A percentile compares a stretch with the other conserved stretches of the same genome.
Conservation (phyloP, 129 eudicot species). For the Ambrosia artemisiifolia region DNA sequence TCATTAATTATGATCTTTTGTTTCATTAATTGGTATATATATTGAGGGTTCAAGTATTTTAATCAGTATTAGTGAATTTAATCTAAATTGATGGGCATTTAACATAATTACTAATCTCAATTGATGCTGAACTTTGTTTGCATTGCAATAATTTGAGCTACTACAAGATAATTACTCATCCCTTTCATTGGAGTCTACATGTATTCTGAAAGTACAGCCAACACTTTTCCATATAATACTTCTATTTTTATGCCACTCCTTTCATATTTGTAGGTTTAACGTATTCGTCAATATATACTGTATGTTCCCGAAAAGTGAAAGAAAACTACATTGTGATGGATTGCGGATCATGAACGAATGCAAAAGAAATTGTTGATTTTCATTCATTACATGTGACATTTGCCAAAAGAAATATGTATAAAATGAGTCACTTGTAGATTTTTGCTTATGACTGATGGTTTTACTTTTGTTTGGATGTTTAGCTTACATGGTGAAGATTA, state of each 20-base stretch:
- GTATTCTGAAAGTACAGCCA: background rate
- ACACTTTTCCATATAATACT: background rate
- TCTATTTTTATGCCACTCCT: background rate
- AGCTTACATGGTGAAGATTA: conserved; percentile 36
- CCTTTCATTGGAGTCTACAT: background rate
- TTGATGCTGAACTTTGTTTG: background rate
- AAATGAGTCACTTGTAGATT: background rate
- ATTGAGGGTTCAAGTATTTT: no score
- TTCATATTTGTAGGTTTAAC: background rate
- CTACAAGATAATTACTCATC: background rate
- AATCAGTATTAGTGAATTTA: no score
- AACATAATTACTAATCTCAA: background rate
- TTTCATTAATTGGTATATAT: background rate
- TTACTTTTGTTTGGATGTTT: background rate
- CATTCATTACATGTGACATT: background rate
- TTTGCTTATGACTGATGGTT: background rate
- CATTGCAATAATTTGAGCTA: conserved; percentile 17
- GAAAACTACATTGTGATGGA: background rate
- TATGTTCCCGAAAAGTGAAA: background rate
- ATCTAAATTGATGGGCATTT: background rate
- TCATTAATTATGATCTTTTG: background rate
- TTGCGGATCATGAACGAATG: background rate
- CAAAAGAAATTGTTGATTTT: background rate
- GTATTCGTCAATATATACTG: background rate
- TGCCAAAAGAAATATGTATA: background rate